phyloP scores from a whole-genome alignment of 495 filamentous ascomycete species.

The Penicillium manginii region DNA sequence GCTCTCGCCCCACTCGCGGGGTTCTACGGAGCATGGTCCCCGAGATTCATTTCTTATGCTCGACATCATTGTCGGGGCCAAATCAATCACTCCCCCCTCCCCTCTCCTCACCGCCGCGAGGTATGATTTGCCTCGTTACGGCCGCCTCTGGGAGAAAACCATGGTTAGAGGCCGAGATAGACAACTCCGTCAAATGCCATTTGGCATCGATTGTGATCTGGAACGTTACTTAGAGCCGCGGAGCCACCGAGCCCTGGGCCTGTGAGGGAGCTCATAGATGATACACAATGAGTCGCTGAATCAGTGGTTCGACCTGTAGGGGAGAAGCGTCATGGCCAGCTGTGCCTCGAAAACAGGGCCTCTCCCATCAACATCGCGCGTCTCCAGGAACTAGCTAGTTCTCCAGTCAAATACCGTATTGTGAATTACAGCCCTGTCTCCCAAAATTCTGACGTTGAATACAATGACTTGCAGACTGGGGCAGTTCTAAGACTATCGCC shows the following conservation, averaged over 20 bases:
- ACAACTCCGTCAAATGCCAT: background rate
- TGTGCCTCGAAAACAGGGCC: background rate
- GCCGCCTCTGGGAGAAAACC: background rate
- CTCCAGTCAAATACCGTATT: background rate
- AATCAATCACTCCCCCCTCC: background rate
- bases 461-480: constrained; percentile 19
- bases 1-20: background rate
- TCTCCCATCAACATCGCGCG: background rate
- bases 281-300: background rate
- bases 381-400: background rate
- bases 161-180: constrained; percentile 8
- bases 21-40: background rate
- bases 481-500: background rate
- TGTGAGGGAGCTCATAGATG: background rate
- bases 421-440: background rate
- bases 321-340: background rate
- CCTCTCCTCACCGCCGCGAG: too few relatives aligned
- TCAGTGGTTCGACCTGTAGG: background rate
- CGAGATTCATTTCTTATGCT: constrained; percentile 2
- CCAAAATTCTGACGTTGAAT: constrained; percentile 1
- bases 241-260: background rate
- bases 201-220: background rate
- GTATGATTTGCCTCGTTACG: background rate
- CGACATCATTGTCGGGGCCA: background rate
- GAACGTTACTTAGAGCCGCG: background rate